Evolutionary conservation across 2,329 filamentous ascomycete genomes (phyloP), one percentile per base, ranked within the genome.

Genomic region (Immersiporthe knoxdaviesiana): DNA sequence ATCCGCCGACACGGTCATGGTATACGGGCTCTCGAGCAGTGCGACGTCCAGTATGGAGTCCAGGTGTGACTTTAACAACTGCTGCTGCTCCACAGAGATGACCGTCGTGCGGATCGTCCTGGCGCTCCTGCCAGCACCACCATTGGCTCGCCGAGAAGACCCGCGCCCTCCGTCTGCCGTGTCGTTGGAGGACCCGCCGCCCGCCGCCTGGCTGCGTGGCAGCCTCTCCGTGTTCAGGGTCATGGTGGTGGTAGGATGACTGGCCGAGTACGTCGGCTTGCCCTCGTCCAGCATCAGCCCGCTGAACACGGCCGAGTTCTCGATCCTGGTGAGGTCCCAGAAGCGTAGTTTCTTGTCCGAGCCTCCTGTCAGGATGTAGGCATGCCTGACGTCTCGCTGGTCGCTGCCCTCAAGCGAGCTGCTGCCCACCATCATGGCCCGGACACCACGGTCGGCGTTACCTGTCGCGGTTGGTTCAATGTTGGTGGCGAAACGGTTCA

Each of bases 1-100:
- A 83, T 99, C 96, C 66, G 92, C 94, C 73, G 92, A 97, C 63
- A 98, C 85, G 44, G 94, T 91, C 93, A 98, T 97, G 5, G 91
- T 92, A 79, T 97, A 97, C 32, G 96, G 96, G 72, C 88, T 85
- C 82, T 97, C 93, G 74, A 99, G 79, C 76, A 98, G 82, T n/a
- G 91, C 91, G 73, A 97, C 90, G 80, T 98, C 95, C 76, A 92
- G 87, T 70, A 99, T 90, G 3, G 90, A 90, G 80, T 99, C 96
- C 75, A 97, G 79, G 80, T 99, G 96, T 69, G 91, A 93, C 77
- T 90, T 91, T 68, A 98, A 81, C 74, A 99, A 79, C 79, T 93
- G 89, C 78, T 97, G 93, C 78, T 97, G 94, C 80, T 97, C 92
- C 73, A 92, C 83, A 71, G 91, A 94, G 72, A 97, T 96, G 37